Evolutionary conservation across 2,329 filamentous ascomycete genomes (phyloP), one percentile per base, ranked within the genome.

Genomic region (Arthrocladium fulminans): DNA sequence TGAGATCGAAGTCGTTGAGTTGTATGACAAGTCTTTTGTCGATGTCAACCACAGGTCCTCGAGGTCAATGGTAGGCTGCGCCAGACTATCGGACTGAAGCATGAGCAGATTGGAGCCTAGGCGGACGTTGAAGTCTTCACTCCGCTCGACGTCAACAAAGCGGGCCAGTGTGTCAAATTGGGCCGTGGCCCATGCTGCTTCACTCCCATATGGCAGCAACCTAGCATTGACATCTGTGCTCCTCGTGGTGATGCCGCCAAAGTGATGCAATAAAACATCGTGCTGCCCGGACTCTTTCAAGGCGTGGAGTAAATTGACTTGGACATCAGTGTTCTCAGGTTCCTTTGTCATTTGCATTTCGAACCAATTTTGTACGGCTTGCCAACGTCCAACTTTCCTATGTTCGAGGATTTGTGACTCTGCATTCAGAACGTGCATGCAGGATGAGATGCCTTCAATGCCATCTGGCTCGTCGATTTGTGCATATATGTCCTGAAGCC

Each of bases 391-490:
- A 17, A 89, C 86, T 65, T 95, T 97, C 49, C 86, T 81, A 67
- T 98, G 88, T 59, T 94, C 88, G 48, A 96, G 74, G 25, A 96
- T 84, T 63, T 97, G 89, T 63, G 96, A 90, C 51, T 95, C 86
- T 43, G 96, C 83, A 56, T 94, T 86, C n/a, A 97, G 72, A 9
- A 88, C 80, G 50, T 85, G 84, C 2, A 97, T 72, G 62, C 92
- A 85, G 17, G 88, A 81, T 1, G 90, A 94, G 52, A 98, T 90
- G 2, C 92, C 92, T 62, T 97, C 89, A 27, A 98, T 82, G 1
- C 90, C 89, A 65, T 99, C 92, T 0, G 92, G 94, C 59, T 99
- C 92, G 60, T 99, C 92, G 52, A 99, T 97, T 58, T 96, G 86
- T 1, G 88, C 87, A 65, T 98, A 99, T 15, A 98, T 95, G 46